Percentiles rank a stretch among this genome's conserved stretches.
Evolutionary conservation across 768 basidiomycete genomes (phyloP).

Genomic region (Termitomyces sp.): DNA sequence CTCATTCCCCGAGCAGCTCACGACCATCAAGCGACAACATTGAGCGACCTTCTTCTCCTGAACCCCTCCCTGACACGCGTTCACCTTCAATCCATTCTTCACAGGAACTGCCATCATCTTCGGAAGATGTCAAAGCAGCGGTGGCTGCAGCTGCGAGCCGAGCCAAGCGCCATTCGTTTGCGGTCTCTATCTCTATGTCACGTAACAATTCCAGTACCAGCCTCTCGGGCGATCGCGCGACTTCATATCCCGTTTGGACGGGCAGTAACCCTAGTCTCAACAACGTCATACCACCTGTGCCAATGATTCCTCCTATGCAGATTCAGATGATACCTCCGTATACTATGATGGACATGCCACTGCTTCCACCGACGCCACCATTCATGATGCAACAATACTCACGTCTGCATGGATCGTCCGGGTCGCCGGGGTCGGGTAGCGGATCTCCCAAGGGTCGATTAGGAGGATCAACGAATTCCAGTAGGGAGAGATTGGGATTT

Average conservation of each 20-base stretch:
- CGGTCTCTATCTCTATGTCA: constrained; percentile 27
- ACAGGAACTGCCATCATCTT: constrained; percentile 43
- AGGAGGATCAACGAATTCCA: constrained; percentile 30
- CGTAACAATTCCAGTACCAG: constrained; percentile 23
- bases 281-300: constrained; percentile 27
- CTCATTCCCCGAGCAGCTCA: constrained; percentile 47
- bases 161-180: constrained; percentile 39
- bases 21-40: constrained; percentile 38
- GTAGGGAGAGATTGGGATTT: constrained; percentile 15
- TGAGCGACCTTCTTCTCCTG: constrained; percentile 28
- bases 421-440: constrained; percentile 24
- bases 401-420: constrained; percentile 29
- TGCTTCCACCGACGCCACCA: constrained; percentile 70
- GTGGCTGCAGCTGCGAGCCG: constrained; percentile 30
- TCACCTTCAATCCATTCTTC: constrained; percentile 56
- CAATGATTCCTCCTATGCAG: constrained; percentile 23
- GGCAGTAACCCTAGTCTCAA: constrained; percentile 35
- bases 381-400: constrained; percentile 70
- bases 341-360: constrained; percentile 56
- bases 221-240: constrained; percentile 21
- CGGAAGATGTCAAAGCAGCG: constrained; percentile 47
- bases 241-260: constrained; percentile 36
- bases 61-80: constrained; percentile 35
- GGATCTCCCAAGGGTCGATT: constrained; percentile 30
- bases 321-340: constrained; percentile 37